These are phyloP conservation scores for Diaporthe amygdali DNA, from an alignment of 2,329 filamentous ascomycete species.

Conservation along the genomic window DNA sequence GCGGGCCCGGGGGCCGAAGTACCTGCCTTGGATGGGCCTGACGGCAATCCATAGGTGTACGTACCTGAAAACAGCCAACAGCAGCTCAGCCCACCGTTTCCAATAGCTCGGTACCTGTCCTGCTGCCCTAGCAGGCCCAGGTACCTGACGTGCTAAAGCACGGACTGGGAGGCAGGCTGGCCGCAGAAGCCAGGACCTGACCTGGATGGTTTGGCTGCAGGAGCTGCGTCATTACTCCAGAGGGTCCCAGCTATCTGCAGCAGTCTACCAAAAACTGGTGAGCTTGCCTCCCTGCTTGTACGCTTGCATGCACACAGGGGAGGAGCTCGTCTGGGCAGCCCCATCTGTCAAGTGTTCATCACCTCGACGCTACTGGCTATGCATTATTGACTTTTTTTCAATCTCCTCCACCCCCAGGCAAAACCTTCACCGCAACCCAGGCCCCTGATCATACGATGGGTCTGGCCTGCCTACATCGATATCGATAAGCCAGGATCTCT, in stretches of 20 bases:
- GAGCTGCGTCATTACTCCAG: not conserved
- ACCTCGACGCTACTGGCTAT: not conserved
- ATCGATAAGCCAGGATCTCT: conserved; percentile 25
- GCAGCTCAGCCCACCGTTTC: not conserved
- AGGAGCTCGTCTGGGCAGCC: not conserved
- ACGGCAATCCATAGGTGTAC: no score
- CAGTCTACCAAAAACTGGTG: not conserved
- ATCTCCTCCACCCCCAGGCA: not conserved
- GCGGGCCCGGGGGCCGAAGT: not conserved
- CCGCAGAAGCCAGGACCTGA: not conserved
- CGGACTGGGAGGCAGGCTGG: not conserved
- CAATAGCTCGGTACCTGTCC: not conserved
- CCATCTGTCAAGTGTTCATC: not conserved
- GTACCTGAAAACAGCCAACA: not conserved
- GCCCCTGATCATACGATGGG: conserved; percentile 23
- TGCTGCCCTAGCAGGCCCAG: not conserved
- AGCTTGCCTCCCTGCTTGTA: not conserved
- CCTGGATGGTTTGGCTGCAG: not conserved
- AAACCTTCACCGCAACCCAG: conserved; percentile 17
- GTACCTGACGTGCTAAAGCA: not conserved
- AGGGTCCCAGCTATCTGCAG: not conserved
- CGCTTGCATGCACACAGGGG: not conserved
- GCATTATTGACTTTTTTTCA: not conserved
- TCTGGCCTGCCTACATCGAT: conserved; percentile 13
- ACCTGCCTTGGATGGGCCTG: not conserved